A percentile compares a stretch with the other conserved stretches of the same genome.
Evolutionary conservation across 352 stramenopile species (phyloP).

Genomic region (Saprolegnia diclina): DNA sequence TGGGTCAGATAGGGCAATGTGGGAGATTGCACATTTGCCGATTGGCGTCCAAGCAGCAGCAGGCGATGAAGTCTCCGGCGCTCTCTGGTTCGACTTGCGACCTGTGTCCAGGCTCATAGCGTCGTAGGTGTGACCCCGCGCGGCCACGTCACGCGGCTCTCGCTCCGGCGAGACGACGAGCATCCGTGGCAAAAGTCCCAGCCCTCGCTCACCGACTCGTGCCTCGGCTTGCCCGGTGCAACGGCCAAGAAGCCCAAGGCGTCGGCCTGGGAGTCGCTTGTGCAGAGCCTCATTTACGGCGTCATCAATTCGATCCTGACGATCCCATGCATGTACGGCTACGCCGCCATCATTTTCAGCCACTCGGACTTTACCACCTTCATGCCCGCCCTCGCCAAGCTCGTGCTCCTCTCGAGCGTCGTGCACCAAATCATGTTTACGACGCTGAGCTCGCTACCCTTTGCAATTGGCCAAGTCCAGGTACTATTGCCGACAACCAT

Average conservation of each 20-base stretch:
- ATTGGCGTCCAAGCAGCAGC: slow-evolving; percentile 10
- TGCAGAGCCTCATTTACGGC: slow-evolving; percentile 51
- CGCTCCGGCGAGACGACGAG: slow-evolving; percentile 7
- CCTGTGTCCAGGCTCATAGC: background rate
- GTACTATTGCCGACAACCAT: background rate
- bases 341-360: slow-evolving; percentile 94
- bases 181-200: slow-evolving; percentile 15
- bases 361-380: slow-evolving; percentile 84
- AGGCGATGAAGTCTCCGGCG: background rate
- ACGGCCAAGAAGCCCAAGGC: background rate
- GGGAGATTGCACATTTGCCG: slow-evolving; percentile 9
- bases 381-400: slow-evolving; percentile 90
- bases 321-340: slow-evolving; percentile 93
- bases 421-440: slow-evolving; percentile 92
- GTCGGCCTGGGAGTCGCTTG: slow-evolving; percentile 5
- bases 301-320: slow-evolving; percentile 93
- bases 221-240: background rate
- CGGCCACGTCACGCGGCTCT: slow-evolving; percentile 3
- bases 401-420: slow-evolving; percentile 94
- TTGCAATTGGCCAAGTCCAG: slow-evolving; percentile 97
- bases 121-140: slow-evolving; percentile 8
- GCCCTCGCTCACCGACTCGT: slow-evolving; percentile 7
- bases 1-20: background rate
- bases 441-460: slow-evolving; percentile 88
- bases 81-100: background rate